Evolutionary conservation across 139 green algal species (phyloP).

Genomic region (Zygnema circumcarinatum): DNA sequence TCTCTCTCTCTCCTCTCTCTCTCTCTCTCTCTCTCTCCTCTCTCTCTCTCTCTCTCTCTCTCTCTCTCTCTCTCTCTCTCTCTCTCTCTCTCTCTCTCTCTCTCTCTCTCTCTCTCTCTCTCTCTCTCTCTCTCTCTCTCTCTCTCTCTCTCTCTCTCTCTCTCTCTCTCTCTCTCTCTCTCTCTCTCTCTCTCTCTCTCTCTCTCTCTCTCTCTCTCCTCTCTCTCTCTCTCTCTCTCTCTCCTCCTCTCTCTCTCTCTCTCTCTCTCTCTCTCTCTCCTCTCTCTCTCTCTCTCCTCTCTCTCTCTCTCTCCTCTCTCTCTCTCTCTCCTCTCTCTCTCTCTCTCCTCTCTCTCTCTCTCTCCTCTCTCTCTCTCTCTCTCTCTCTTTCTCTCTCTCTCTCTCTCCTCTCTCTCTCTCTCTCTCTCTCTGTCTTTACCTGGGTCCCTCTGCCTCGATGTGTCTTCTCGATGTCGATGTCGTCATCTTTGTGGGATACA

Average conservation of each 20-base stretch:
- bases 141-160: background rate
- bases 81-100: background rate
- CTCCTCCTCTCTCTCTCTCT: constrained; percentile 7
- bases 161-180: background rate
- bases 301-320: background rate
- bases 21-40: background rate
- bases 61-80: background rate
- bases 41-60: too few species aligned
- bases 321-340: background rate
- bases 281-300: background rate
- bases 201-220: background rate
- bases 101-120: background rate
- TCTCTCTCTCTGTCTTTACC: background rate
- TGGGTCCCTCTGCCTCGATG: background rate
- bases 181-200: too few species aligned
- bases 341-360: background rate
- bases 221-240: constrained; percentile 14
- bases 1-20: too few species aligned
- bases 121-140: constrained; percentile 5
- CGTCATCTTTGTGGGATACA: background rate
- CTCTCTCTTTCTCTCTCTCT: background rate
- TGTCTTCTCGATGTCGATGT: background rate
- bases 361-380: background rate
- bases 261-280: background rate
- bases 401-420: background rate